Evolutionary conservation across 2,329 filamentous ascomycete species (phyloP), one percentile per base, ranked within the genome.

Genomic region (Calonectria pauciramosa): DNA sequence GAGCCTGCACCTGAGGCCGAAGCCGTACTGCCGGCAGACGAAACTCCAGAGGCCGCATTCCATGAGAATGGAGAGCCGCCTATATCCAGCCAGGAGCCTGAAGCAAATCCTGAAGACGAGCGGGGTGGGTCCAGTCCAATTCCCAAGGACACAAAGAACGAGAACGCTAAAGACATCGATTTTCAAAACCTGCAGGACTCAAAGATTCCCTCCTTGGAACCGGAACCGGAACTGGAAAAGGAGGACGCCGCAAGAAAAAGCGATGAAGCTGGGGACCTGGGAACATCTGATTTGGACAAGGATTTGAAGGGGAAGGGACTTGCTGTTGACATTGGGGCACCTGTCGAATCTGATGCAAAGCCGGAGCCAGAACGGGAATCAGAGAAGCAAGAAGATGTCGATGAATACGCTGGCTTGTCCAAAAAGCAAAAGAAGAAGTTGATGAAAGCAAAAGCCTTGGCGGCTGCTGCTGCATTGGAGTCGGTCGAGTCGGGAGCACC

Each of bases 131-230:
- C 80, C 66, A 80, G 77, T 78, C 77, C 77, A 52, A 81, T 74
- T 71, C 80, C 81, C 68, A 80, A 83, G 73, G 80, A 83, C 72
- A 83, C 85, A 73, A 82, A 82, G 71, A 82, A 85, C 73, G 84
- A 84, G 69, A 82, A 81, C 76, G 77, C 82, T 82, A 83, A 84
- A 79, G 76, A 82, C 75, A 75, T 75, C 74, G 81, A 80, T 77
- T 77, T 77, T 81, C 74, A 80, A 77, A 74, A 75, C 72, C 75
- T 78, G 76, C 80, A 83, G 79, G 79, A 82, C 77, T 75, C 80
- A 73, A 74, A 84, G 72, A 78, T 72, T 30, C 72, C 71, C 72
- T 75, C 73, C 75, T 72, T 77, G 75, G 77, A 81, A 74, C 76
- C 77, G 76, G 70, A 75, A 73, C 77, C 78, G 78, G 77, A 76